A percentile compares a stretch with the other conserved stretches of the same genome.
These are phyloP conservation scores for Linum trigynum DNA, from an alignment of 345 rosid species.

Conservation along the genomic window DNA sequence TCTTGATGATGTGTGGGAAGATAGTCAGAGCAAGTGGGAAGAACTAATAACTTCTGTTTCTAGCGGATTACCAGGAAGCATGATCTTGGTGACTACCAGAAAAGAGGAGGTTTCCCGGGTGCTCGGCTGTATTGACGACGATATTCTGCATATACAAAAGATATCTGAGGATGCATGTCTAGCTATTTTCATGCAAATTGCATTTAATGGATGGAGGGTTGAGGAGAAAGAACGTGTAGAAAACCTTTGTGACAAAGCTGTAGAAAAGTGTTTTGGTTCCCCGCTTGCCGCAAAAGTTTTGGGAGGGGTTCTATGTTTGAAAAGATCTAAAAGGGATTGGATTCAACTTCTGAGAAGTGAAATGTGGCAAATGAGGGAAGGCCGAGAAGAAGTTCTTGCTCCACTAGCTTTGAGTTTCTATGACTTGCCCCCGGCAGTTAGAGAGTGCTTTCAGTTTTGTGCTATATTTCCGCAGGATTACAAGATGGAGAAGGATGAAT, in stretches of 20 bases:
- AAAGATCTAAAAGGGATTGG: constrained; percentile 11
- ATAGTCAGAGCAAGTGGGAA: constrained; percentile 5
- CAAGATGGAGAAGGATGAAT: constrained; percentile 12
- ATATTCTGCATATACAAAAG: background rate
- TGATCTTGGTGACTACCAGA: too few relatives aligned
- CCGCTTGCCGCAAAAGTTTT: constrained; percentile 6
- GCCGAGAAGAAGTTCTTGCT: background rate
- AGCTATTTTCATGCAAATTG: background rate
- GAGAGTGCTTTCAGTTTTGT: background rate
- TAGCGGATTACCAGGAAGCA: background rate
- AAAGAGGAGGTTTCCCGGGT: background rate
- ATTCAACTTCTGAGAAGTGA: constrained; percentile 5
- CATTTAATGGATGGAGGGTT: too few relatives aligned
- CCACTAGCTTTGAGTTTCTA: too few relatives aligned
- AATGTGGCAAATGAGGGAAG: constrained; percentile 12
- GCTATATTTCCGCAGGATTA: background rate
- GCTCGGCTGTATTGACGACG: background rate
- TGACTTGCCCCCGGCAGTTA: background rate
- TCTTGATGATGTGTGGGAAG: background rate
- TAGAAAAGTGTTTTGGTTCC: background rate
- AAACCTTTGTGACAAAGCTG: background rate
- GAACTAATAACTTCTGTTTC: background rate
- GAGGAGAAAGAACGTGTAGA: background rate
- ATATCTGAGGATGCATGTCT: background rate
- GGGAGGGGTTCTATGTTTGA: background rate